Conservation (phyloP, 805 yeast genomes). For the Pichia kluyveri region DNA sequence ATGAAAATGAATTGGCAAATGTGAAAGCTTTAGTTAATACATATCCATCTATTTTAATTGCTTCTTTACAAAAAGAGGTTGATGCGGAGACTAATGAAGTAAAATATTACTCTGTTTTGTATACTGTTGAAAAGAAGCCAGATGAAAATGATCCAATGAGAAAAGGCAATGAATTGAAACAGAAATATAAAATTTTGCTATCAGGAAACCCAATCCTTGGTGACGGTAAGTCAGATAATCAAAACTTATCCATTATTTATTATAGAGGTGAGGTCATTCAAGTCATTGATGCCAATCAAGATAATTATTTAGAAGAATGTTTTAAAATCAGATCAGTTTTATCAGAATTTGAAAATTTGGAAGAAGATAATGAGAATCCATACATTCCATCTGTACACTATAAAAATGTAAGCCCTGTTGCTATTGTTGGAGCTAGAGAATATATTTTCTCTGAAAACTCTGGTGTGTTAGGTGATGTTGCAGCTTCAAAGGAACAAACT, state of each 20-base stretch:
- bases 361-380: conserved; percentile 43
- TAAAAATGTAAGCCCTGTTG: conserved; percentile 50
- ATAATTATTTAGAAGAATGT: conserved; percentile 91
- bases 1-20: conserved; percentile 56
- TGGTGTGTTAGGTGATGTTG: conserved; percentile 90
- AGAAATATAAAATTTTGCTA: conserved; percentile 57
- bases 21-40: conserved; percentile 58
- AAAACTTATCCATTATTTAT: conserved; percentile 78
- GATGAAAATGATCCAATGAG: conserved; percentile 32
- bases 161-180: conserved; percentile 25
- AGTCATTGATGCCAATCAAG: conserved; percentile 94
- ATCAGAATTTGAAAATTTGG: conserved; percentile 72
- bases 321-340: conserved; percentile 79
- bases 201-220: conserved; percentile 95
- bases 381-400: conserved; percentile 47
- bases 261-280: conserved; percentile 93
- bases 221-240: conserved; percentile 95
- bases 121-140: conserved; percentile 45
- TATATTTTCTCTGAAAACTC: conserved; percentile 88
- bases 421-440: conserved; percentile 92
- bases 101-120: conserved; percentile 55
- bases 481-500: conserved; percentile 96
- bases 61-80: conserved; percentile 45
- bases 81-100: conserved; percentile 31
- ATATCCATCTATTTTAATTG: conserved; percentile 57